phyloP scores from a whole-genome alignment of 2,329 filamentous ascomycete genomes.

The Graphium sp. region DNA sequence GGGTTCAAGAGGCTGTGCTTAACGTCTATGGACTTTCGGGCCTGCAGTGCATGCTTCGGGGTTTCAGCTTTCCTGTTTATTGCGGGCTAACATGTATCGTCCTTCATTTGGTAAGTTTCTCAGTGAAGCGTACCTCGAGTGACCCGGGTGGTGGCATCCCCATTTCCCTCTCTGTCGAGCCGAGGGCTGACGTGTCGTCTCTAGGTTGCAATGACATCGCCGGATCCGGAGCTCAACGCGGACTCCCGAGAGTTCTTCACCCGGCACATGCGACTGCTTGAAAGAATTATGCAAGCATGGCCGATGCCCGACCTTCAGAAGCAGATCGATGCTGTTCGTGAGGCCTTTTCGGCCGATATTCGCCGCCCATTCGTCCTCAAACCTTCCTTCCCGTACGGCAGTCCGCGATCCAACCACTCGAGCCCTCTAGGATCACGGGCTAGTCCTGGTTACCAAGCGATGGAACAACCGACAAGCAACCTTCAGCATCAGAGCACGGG shows the following conservation, averaged over 20 bases:
- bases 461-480: slow-evolving; percentile 25
- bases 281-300: slow-evolving; percentile 69
- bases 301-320: slow-evolving; percentile 80
- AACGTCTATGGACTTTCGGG: slow-evolving; percentile 63
- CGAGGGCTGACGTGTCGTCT: not conserved
- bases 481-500: slow-evolving; percentile 38
- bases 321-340: slow-evolving; percentile 75
- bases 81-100: slow-evolving; percentile 81
- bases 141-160: slow-evolving; percentile 7
- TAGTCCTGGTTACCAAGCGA: slow-evolving; percentile 25
- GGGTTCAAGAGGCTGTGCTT: slow-evolving; percentile 70
- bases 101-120: slow-evolving; percentile 63
- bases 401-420: slow-evolving; percentile 49
- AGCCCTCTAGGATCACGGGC: slow-evolving; percentile 38
- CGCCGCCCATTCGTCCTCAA: slow-evolving; percentile 81
- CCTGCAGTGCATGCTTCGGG: slow-evolving; percentile 79
- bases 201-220: slow-evolving; percentile 82
- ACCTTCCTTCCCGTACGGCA: slow-evolving; percentile 72
- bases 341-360: slow-evolving; percentile 79
- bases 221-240: slow-evolving; percentile 71
- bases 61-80: slow-evolving; percentile 93
- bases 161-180: not conserved
- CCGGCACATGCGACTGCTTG: slow-evolving; percentile 83
- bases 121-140: slow-evolving; percentile 5
- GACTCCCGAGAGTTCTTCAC: slow-evolving; percentile 84